A percentile compares a stretch with the other conserved stretches of the same genome.
phyloP scores from a whole-genome alignment of 768 basidiomycete genomes.

The Suillus discolor region DNA sequence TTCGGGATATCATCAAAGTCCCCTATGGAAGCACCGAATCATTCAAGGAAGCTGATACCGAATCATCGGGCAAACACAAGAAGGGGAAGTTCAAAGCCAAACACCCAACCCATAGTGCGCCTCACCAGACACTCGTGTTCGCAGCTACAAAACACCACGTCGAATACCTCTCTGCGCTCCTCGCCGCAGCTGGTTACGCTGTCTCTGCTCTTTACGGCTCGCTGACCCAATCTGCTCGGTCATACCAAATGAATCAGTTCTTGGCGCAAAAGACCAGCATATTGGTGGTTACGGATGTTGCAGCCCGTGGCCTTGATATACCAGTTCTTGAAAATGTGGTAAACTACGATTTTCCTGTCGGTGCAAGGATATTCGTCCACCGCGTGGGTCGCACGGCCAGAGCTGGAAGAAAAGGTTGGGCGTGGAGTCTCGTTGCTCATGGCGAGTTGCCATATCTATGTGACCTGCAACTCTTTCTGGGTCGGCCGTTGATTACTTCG shows the following conservation, averaged over 20 bases:
- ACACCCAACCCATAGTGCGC: conserved; percentile 52
- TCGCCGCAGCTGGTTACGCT: conserved; percentile 81
- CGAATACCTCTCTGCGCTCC: conserved; percentile 83
- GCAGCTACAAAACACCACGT: conserved; percentile 98
- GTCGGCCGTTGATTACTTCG: conserved; percentile 66
- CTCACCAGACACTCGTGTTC: conserved; percentile 94
- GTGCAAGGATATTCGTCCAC: conserved; percentile 92
- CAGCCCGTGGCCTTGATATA: conserved; percentile 97
- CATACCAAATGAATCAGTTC: conserved; percentile 89
- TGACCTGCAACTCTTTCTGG: conserved; percentile 92
- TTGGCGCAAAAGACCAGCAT: conserved; percentile 77
- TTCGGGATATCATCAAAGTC: conserved; percentile 86
- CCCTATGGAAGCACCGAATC: conserved; percentile 51
- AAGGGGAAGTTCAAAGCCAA: conserved; percentile 56
- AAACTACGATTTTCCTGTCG: conserved; percentile 98
- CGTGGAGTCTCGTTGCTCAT: conserved; percentile 91
- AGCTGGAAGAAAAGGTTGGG: conserved; percentile 94
- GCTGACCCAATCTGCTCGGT: conserved; percentile 88
- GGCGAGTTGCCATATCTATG: conserved; percentile 87
- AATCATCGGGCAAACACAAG: conserved; percentile 39
- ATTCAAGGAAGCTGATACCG: conserved; percentile 28
- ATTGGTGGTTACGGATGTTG: conserved; percentile 96
- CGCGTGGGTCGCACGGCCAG: conserved; percentile 96
- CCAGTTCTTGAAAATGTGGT: conserved; percentile 95
- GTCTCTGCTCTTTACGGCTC: conserved; percentile 96